Evolutionary conservation across 139 green algal species (phyloP), one percentile per base, ranked within the genome.

Genomic region (Penium margaritaceum): DNA sequence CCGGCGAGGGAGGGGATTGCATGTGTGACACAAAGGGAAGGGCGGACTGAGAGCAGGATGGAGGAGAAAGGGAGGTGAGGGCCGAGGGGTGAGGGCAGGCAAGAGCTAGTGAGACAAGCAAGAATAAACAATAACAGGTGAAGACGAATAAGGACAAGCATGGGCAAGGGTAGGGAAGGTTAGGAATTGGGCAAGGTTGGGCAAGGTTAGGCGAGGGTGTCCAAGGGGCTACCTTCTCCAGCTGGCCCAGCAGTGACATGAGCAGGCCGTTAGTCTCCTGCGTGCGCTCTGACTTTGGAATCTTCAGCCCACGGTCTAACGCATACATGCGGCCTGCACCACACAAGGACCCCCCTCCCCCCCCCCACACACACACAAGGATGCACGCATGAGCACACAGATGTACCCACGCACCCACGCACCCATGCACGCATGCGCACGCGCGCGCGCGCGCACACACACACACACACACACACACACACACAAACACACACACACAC

Each of bases 301-400:
- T 51, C 24, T 47, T 44, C 19, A 79, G 24, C 24, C 75, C 75
- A 41, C 72, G 37, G 17, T 82, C 75, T 70, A 79, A 43, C 14
- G 75, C 75, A 46, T 82, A 82, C 47, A 82, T 21, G 43, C 75
- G 67, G 33, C 72, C 72, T 79, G 72, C 41, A 35, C 9, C 30
- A 65, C 9, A 7, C 32, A 37, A n/a, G n/a, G n/a, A n/a, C n/a
- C n/a, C n/a, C n/a, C n/a, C n/a, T n/a, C n/a, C n/a, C n/a, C n/a
- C n/a, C n/a, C n/a, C n/a, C n/a, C n/a, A n/a, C n/a, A n/a, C n/a
- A n/a, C n/a, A n/a, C n/a, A n/a, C n/a, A n/a, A n/a, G n/a, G n/a
- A n/a, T n/a, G n/a, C n/a, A n/a, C n/a, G n/a, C n/a, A n/a, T n/a
- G n/a, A n/a, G n/a, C n/a, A n/a, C n/a, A n/a, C n/a, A n/a, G n/a